Evolutionary conservation across 495 filamentous ascomycete genomes (phyloP).

Genomic region (Lophiotrema nucula): DNA sequence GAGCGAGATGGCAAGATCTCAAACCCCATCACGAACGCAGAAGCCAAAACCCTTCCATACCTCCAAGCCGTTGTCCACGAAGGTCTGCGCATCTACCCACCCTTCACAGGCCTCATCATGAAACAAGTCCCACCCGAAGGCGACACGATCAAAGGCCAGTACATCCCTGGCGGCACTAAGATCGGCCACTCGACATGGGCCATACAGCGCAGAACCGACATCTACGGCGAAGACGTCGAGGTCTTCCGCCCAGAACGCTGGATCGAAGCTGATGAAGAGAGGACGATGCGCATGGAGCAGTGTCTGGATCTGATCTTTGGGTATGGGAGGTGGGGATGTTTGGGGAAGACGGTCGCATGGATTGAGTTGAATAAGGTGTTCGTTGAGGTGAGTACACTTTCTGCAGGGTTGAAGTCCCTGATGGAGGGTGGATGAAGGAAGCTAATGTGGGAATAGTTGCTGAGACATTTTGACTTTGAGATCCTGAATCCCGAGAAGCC

Average conservation of each 20-base stretch:
- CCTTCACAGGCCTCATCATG: not conserved
- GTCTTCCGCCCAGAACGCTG: slow-evolving; percentile 25
- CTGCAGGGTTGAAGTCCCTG: not conserved
- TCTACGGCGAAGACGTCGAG: slow-evolving; percentile 20
- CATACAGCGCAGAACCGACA: not conserved
- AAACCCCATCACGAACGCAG: slow-evolving; percentile 12
- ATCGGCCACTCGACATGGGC: slow-evolving; percentile 3
- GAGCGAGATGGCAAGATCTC: slow-evolving; percentile 9
- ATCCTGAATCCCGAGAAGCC: slow-evolving; percentile 49
- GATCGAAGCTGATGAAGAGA: slow-evolving; percentile 11
- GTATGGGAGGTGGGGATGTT: slow-evolving; percentile 4
- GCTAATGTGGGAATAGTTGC: slow-evolving; percentile 31
- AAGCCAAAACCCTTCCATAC: slow-evolving; percentile 18
- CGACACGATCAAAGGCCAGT: slow-evolving; percentile 15
- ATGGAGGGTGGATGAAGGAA: not conserved
- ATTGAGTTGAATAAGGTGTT: slow-evolving; percentile 56
- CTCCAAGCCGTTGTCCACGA: slow-evolving; percentile 28
- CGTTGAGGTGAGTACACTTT: slow-evolving; percentile 50
- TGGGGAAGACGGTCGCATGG: slow-evolving; percentile 35
- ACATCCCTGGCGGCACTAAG: slow-evolving; percentile 16
- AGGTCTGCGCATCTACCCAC: slow-evolving; percentile 20
- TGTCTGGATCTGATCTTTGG: slow-evolving; percentile 3
- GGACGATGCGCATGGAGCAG: slow-evolving; percentile 4
- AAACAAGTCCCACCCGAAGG: slow-evolving; percentile 13
- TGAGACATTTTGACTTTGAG: slow-evolving; percentile 56